Base-by-base conservation (phyloP, 1,284 basidiomycete genomes). In the Austroboletus olivaceoglutinosus region DNA sequence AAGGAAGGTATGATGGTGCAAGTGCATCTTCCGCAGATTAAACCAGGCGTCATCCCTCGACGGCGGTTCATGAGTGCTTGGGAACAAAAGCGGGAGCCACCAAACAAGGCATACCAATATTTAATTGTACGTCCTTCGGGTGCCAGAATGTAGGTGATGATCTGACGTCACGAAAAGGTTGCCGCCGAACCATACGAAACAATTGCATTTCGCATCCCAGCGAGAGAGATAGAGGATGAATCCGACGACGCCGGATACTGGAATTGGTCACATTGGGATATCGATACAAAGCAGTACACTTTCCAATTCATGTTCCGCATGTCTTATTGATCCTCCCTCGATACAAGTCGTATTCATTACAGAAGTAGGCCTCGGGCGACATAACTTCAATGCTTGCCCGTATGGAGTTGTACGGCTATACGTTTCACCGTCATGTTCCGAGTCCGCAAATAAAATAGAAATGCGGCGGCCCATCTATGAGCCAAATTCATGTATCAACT, bases 121-220 rank as follows among this genome's bases (percentile, higher is more conserved):
- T 81, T 98, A 59, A 92, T 99, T 53, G 94, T 95, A 62, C 64
- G 92, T 83, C 15, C n/a, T 43, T 39, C 7, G 23, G 10, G 15
- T 48, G 31, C 43, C 50, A 51, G 22, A 16, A 25, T 47, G 36
- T 30, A 15, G 25, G 42, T 42, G 41, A 48, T 4, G 33, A n/a
- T 21, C 36, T 63, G 47, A 58, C 51, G 16, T 46, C 31, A 47
- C 42, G 48, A 37, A 25, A 60, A 97, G 93, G 91, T 99, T 50
- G 97, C 96, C 16, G 95, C 97, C 18, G 97, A 99, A 65, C 96
- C 97, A 7, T 99, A 99, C 68, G 96, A 99, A 73, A 98, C 94
- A 3, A 96, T 99, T 59, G 92, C 95, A 10, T 99, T 99, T 77
- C 92, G 96, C 27, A 92, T 99, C 58, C 97, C 96, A 41, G 89